A percentile compares a stretch with the other conserved stretches of the same genome.
These are phyloP conservation scores for Asterochloris erici DNA, from an alignment of 139 green algal genomes.

Conservation along the genomic window DNA sequence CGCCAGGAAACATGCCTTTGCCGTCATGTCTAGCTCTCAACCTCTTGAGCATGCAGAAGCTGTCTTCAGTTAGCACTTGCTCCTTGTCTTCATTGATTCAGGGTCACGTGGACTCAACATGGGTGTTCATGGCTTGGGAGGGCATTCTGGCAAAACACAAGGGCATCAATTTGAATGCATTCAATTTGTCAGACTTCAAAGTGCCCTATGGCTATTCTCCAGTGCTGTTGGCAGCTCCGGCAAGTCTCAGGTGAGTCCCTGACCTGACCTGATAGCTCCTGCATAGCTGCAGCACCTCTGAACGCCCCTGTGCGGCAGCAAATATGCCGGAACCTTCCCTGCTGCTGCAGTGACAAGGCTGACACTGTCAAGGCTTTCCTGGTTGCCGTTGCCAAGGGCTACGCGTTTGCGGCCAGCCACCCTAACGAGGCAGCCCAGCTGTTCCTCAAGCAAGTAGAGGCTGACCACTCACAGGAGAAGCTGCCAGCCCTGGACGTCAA, in stretches of 20 bases:
- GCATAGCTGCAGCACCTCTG: neutral
- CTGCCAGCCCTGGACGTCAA: neutral
- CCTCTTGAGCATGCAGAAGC: no score
- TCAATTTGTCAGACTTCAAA: constrained; percentile 65
- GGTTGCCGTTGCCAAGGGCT: constrained; percentile 56
- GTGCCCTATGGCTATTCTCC: constrained; percentile 74
- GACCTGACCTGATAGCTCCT: neutral
- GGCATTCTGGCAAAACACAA: constrained; percentile 67
- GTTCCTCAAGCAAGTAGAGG: constrained; percentile 1
- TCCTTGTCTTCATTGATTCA: constrained; percentile 13
- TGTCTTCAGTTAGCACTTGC: no score
- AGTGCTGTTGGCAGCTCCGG: constrained; percentile 54
- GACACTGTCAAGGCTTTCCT: constrained; percentile 49
- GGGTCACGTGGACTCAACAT: constrained; percentile 76
- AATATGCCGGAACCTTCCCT: neutral
- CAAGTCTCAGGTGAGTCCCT: constrained; percentile 43
- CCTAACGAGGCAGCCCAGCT: constrained; percentile 46
- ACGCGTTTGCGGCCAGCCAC: constrained; percentile 50
- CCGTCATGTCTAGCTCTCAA: no score
- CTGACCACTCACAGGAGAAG: neutral
- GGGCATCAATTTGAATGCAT: constrained; percentile 68
- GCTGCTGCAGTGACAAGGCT: constrained; percentile 29
- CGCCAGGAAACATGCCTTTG: no score
- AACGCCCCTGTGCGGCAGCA: neutral
- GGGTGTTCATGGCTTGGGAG: constrained; percentile 86